A percentile compares a stretch with the other conserved stretches of the same genome.
Evolutionary conservation across 768 basidiomycete genomes (phyloP).

Genomic region (Dacryopinax spathularia): DNA sequence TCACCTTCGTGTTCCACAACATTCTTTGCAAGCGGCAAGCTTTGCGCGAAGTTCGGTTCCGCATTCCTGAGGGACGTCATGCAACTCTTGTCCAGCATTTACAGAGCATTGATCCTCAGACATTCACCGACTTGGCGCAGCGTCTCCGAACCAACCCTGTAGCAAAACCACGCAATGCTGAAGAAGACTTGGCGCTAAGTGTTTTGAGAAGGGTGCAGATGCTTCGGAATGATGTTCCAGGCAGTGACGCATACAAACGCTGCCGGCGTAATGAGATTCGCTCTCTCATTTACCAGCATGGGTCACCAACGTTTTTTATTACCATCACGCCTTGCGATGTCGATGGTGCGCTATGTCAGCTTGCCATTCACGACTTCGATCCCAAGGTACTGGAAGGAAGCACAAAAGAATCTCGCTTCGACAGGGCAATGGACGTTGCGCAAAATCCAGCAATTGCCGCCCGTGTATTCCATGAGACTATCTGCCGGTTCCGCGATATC

Average conservation of each 20-base stretch:
- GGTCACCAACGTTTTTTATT: conserved; percentile 30
- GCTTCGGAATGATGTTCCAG: conserved; percentile 15
- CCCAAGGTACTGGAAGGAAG: conserved; percentile 23
- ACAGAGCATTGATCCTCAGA: conserved; percentile 16
- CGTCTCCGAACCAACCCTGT: conserved; percentile 15
- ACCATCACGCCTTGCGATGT: conserved; percentile 35
- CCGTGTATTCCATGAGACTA: conserved; percentile 31
- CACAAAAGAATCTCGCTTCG: too few species aligned
- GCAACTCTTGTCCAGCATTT: conserved; percentile 18
- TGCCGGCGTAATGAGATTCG: conserved; percentile 29
- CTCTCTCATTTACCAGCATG: conserved; percentile 22
- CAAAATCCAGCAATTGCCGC: conserved; percentile 29
- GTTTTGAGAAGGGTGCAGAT: conserved; percentile 18
- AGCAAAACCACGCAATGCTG: conserved; percentile 12
- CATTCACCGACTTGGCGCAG: conserved; percentile 17
- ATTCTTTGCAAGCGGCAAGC: conserved; percentile 26
- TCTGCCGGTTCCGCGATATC: conserved; percentile 24
- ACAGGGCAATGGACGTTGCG: conserved; percentile 24
- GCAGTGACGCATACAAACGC: conserved; percentile 20
- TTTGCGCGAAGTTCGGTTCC: conserved; percentile 24
- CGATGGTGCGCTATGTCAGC: conserved; percentile 30
- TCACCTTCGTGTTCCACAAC: conserved; percentile 30
- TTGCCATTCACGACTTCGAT: conserved; percentile 28
- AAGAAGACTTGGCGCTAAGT: conserved; percentile 21
- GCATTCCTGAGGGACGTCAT: conserved; percentile 21